Evolutionary conservation across 1,139 yeast species (phyloP).

Genomic region (Yamadazyma dushanensis): DNA sequence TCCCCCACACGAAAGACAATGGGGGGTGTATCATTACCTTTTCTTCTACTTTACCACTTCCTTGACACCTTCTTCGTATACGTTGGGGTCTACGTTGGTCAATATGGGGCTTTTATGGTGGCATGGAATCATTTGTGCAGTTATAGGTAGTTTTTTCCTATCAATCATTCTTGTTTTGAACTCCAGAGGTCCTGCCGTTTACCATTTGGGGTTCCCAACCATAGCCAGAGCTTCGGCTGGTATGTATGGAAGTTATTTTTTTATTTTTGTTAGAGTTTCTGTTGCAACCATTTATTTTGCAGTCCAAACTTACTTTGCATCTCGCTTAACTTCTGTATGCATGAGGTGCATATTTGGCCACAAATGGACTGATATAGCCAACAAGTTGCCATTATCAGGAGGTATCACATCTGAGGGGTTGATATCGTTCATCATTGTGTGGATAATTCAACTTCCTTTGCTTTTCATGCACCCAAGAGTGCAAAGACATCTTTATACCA

Average conservation of each 20-base stretch:
- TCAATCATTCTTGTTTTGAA: constrained; percentile 11
- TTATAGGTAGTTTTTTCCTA: constrained; percentile 13
- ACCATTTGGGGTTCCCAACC: constrained; percentile 14
- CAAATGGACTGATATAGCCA: constrained; percentile 10
- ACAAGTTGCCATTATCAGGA: constrained; percentile 7
- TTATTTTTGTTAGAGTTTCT: constrained; percentile 12
- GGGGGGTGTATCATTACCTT: constrained; percentile 12
- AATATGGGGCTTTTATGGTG: constrained; percentile 13
- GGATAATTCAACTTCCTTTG: constrained; percentile 13
- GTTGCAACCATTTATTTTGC: constrained; percentile 15
- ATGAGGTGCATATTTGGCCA: constrained; percentile 14
- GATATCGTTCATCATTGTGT: constrained; percentile 11
- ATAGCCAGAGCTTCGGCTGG: constrained; percentile 13
- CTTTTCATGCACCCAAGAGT: constrained; percentile 12
- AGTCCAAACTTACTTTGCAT: constrained; percentile 14
- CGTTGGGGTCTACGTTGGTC: constrained; percentile 13
- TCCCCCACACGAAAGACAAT: constrained; percentile 8
- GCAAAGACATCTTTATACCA: constrained; percentile 12
- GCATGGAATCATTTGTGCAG: constrained; percentile 14
- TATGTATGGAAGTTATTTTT: constrained; percentile 13
- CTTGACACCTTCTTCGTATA: constrained; percentile 13
- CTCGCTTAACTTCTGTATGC: constrained; percentile 9
- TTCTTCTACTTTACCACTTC: constrained; percentile 15
- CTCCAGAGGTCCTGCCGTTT: constrained; percentile 13
- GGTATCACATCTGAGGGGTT: constrained; percentile 12